Base-by-base conservation (phyloP, 2,329 filamentous ascomycete species). In the Trichoderma asperellum region DNA sequence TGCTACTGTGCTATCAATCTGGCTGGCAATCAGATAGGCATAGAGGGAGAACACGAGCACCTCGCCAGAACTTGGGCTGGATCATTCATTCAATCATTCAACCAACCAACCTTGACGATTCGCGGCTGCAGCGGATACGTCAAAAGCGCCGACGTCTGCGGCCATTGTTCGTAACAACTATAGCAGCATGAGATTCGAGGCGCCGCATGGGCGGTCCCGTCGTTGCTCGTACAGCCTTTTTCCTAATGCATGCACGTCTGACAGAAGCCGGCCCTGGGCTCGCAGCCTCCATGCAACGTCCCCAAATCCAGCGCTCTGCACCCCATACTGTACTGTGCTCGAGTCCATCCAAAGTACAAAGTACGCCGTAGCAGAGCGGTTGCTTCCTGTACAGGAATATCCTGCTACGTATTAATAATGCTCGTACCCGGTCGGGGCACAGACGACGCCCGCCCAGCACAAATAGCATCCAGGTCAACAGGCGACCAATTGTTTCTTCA, bases 271-370 rank as follows among this genome's bases (percentile, higher is more conserved):
- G 47, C 64, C 64, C 64, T 49, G 55, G 64, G 16, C 64, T 67
- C 64, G 64, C 37, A 67, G 52, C 64, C 63, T 67, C 58, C 64
- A 67, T 67, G 64, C 64, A 67, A 67, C 64, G 55, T 67, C 64
- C 43, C 64, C 58, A 49, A 43, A 47, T 32, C 63, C 37, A 59
- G 40, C 55, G 12, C 55, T 57, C 35, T 55, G 49, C 40, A n/a
- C 49, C 62, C 14, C 61, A 40, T 66, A 47, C 24, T 56, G 62
- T 47, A 29, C 18, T 56, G 62, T 47, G n/a, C 49, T 40, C 21
- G 52, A 56, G 56, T 35, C 18, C 40, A 43, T 43, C 16, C 10
- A 6, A 29, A 55, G 35, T 47, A 47, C 35, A 21, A n/a, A 47
- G 27, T 47, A 55, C 37, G n/a, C 62, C 62, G 52, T 34, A 43